Conservation (phyloP, 2,329 filamentous ascomycete genomes). For the Fusarium cyanostomum region DNA sequence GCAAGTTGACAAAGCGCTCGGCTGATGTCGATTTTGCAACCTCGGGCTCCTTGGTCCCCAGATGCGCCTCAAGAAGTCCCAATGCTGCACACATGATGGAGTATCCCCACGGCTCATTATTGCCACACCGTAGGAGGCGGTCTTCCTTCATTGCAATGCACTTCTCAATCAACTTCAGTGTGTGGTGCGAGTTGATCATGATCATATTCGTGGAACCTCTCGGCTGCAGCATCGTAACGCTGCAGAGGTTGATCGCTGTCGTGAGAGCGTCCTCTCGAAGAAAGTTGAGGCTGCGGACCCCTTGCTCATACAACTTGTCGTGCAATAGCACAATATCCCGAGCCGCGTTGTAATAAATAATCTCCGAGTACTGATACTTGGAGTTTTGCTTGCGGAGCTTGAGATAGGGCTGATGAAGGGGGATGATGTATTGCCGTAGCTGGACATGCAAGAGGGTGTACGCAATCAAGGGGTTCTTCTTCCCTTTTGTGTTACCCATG, state of each 20-base stretch:
- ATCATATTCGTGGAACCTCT: constrained; percentile 68
- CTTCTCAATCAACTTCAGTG: constrained; percentile 68
- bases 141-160: constrained; percentile 70
- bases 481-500: constrained; percentile 48
- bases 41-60: constrained; percentile 65
- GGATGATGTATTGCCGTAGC: constrained; percentile 69
- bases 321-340: constrained; percentile 70
- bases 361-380: constrained; percentile 70
- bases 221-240: constrained; percentile 68
- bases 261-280: constrained; percentile 68
- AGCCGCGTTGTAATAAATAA: constrained; percentile 70
- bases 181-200: constrained; percentile 69
- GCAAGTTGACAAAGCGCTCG: constrained; percentile 67
- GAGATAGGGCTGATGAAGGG: constrained; percentile 68
- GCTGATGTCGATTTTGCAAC: constrained; percentile 67
- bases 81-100: constrained; percentile 70
- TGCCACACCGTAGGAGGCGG: constrained; percentile 67
- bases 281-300: constrained; percentile 67
- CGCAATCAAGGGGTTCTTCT: constrained; percentile 66
- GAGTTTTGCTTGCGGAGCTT: constrained; percentile 68
- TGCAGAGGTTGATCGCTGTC: constrained; percentile 68
- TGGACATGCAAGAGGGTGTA: constrained; percentile 70
- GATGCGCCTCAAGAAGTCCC: constrained; percentile 67
- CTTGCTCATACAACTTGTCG: constrained; percentile 67
- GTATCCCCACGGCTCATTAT: constrained; percentile 72